Evolutionary conservation across 306 rosid genomes (phyloP).

Genomic region (Acmispon strigosus): DNA sequence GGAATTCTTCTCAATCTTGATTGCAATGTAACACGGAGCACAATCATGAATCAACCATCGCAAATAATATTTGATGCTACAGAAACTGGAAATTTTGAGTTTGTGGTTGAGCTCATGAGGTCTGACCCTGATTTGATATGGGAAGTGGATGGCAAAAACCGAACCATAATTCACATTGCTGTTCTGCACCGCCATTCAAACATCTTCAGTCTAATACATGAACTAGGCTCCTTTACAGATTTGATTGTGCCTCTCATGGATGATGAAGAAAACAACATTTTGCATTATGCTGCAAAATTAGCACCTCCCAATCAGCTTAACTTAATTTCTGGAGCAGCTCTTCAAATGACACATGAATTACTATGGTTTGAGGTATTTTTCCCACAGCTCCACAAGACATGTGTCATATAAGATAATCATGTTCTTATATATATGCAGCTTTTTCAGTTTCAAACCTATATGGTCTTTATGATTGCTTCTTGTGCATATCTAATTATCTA

Average conservation of each 20-base stretch:
- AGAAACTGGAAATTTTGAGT: slow-evolving; percentile 30
- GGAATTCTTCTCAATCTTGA: background rate
- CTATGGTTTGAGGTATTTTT: slow-evolving; percentile 40
- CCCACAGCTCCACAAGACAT: background rate
- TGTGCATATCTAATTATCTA: background rate
- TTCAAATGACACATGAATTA: slow-evolving; percentile 36
- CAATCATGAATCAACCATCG: slow-evolving; percentile 22
- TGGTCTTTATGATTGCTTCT: background rate
- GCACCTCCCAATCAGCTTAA: slow-evolving; percentile 26
- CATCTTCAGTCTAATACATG: slow-evolving; percentile 24
- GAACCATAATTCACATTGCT: slow-evolving; percentile 38
- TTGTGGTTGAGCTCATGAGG: slow-evolving; percentile 24
- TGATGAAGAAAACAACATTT: slow-evolving; percentile 17
- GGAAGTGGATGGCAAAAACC: slow-evolving; percentile 24
- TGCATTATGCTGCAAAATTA: slow-evolving; percentile 35
- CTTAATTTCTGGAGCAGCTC: slow-evolving; percentile 30
- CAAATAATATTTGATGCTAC: slow-evolving; percentile 29
- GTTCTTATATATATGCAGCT: background rate
- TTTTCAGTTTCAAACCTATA: background rate
- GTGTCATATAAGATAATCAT: background rate
- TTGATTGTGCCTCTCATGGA: slow-evolving; percentile 16
- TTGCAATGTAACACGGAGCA: background rate
- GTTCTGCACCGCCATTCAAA: slow-evolving; percentile 31
- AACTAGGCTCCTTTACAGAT: slow-evolving; percentile 21
- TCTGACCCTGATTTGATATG: slow-evolving; percentile 30